Evolutionary conservation across 352 stramenopile genomes (phyloP), one percentile per base, ranked within the genome.

Genomic region (Phytophthora palmivora): DNA sequence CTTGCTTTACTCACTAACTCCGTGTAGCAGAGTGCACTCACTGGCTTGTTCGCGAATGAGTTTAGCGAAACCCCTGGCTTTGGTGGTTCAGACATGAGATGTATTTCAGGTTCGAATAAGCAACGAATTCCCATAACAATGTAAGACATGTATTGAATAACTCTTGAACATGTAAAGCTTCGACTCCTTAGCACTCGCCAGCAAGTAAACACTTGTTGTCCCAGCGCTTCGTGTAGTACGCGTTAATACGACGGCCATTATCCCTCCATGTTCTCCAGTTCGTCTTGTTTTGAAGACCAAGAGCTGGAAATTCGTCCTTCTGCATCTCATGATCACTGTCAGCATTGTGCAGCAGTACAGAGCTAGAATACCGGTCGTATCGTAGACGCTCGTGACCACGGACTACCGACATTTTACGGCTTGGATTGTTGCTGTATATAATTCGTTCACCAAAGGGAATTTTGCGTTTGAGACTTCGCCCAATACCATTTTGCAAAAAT

Each of bases 391-490:
- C 36, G 12, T 85, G 58, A 24, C 74, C 76, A 2, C 59, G 59
- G 0, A 87, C 63, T 6, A 73, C 57, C 42, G 74, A 69, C 49
- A 82, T 69, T 43, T 84, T 78, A 10, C 58, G 66, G 16, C 67
- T 58, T 6, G 79, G 76, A 30, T 89, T 89, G 72, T 87, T 89
- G 46, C 67, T 85, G 66, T 63, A 85, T 22, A 87, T 76, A 12
- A 70, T 46, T 15, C 69, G 66, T 45, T 73, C 51, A 2, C 71
- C 70, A 47, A 74, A 82, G 2, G 57, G 38, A 3, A 71, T 22
- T 4, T 71, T 41, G 22, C 79, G 76, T 43, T 84, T 79, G 6
- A 88, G 74, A 7, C 73, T 79, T 1, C 73, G 61, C 0, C 70
- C 73, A 16, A 82, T 55, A n/a, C 73, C 67, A 14, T 69, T 67